phyloP scores from a whole-genome alignment of 2,329 filamentous ascomycete species.

The Rosellinia necatrix region DNA sequence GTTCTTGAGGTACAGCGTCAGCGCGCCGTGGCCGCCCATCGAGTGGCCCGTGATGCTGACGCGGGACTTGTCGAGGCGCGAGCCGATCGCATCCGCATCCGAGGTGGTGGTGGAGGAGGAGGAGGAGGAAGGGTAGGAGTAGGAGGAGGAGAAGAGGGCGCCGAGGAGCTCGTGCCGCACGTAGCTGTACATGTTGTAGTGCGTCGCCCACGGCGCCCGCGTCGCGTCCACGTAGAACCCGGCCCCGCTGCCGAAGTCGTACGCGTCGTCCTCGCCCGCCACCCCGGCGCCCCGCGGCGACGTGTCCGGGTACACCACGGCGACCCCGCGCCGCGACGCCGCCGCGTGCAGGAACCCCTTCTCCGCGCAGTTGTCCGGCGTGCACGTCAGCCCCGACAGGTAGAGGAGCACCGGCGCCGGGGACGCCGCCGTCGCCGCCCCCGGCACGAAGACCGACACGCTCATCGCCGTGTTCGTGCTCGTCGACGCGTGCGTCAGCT shows the following conservation, averaged over 20 bases:
- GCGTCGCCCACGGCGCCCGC: conserved; percentile 69
- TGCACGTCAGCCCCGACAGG: conserved; percentile 92
- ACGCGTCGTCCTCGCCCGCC: conserved; percentile 82
- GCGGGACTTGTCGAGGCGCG: conserved; percentile 67
- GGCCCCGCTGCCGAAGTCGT: conserved; percentile 89
- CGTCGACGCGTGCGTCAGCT: conserved; percentile 83
- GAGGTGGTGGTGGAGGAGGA: no score
- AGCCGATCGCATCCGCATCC: no score
- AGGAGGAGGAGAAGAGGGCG: conserved; percentile 63
- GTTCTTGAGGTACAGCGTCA: conserved; percentile 91
- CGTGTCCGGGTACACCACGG: conserved; percentile 94
- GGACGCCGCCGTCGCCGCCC: conserved; percentile 58
- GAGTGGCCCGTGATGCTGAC: conserved; percentile 91
- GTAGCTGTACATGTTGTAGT: conserved; percentile 96
- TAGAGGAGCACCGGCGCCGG: conserved; percentile 85
- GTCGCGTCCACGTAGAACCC: conserved; percentile 95
- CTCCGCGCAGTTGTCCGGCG: conserved; percentile 81
- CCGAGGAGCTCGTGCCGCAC: conserved; percentile 85
- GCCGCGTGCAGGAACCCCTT: conserved; percentile 90
- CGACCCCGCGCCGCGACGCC: conserved; percentile 80
- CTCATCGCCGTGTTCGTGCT: conserved; percentile 86
- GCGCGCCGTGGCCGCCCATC: conserved; percentile 95
- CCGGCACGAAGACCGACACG: conserved; percentile 89
- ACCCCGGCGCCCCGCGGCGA: conserved; percentile 84
- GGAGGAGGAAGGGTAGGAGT: conserved; percentile 62